phyloP scores from a whole-genome alignment of 2,329 filamentous ascomycete species.

The Akanthomyces dipterigenus region DNA sequence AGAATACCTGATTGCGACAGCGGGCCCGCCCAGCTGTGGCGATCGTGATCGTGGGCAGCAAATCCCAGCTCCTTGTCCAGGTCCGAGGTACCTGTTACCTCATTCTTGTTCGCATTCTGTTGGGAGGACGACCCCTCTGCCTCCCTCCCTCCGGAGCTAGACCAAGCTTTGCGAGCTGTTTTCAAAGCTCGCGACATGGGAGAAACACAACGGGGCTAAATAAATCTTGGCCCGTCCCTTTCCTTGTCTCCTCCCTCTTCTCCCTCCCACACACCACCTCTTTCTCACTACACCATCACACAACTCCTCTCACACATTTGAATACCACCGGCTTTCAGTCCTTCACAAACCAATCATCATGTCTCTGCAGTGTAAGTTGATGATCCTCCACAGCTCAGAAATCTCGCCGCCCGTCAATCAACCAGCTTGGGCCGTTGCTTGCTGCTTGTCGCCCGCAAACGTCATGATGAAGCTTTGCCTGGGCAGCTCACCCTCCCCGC shows the following conservation, averaged over 20 bases:
- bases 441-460: background rate
- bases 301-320: slow-evolving; percentile 1
- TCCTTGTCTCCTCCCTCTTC: slow-evolving; percentile 1
- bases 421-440: background rate
- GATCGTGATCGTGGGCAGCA: slow-evolving; percentile 8
- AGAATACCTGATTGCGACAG: background rate
- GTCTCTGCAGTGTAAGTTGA: slow-evolving; percentile 53
- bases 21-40: background rate
- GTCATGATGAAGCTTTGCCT: slow-evolving; percentile 4
- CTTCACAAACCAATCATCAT: slow-evolving; percentile 31
- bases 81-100: background rate
- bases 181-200: background rate
- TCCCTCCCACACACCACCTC: slow-evolving; percentile 13
- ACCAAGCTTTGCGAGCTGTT: slow-evolving; percentile 1
- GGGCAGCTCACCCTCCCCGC: background rate
- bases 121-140: background rate
- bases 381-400: background rate
- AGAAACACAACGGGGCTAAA: background rate
- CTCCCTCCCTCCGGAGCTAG: background rate
- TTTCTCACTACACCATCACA: background rate
- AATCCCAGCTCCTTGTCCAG: background rate
- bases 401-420: background rate
- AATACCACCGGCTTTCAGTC: background rate
- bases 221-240: slow-evolving; percentile 5
- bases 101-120: background rate